Evolutionary conservation across 139 green algal species (phyloP).

Genomic region (Tetratostichococcus sp.): DNA sequence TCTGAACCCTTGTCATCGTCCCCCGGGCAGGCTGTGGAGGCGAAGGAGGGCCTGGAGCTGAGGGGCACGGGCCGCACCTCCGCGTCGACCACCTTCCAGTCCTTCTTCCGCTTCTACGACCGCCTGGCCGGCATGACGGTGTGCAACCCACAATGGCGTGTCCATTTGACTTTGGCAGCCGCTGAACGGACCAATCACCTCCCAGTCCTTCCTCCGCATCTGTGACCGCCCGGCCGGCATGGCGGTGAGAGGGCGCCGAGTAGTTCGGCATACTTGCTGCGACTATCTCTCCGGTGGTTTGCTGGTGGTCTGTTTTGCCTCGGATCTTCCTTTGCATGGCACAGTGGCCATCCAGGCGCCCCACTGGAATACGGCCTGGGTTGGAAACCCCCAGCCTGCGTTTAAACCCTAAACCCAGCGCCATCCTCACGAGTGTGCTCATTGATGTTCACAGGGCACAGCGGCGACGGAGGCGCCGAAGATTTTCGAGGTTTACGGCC

Average conservation of each 20-base stretch:
- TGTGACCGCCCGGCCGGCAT: conserved; percentile 48
- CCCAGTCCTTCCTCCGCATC: conserved; percentile 23
- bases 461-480: conserved; percentile 10
- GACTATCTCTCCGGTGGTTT: no score
- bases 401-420: no score
- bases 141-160: no score
- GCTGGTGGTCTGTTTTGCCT: no score
- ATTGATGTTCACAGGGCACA: no score
- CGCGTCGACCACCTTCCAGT: conserved; percentile 61
- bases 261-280: neutral
- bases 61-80: conserved; percentile 18
- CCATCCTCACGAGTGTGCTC: no score
- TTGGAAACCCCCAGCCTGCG: no score
- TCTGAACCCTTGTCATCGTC: neutral
- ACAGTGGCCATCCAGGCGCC: no score
- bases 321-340: no score
- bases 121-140: conserved; percentile 76
- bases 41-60: conserved; percentile 57
- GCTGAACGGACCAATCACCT: neutral
- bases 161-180: no score
- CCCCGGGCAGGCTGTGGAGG: conserved; percentile 53
- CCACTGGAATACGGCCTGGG: no score
- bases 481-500: conserved; percentile 54
- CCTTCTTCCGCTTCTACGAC: conserved; percentile 61
- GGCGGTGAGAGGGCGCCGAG: conserved; percentile 11